phyloP scores from a whole-genome alignment of 225 moss, liverwort and hornwort genomes.

The Pleurozium schreberi region DNA sequence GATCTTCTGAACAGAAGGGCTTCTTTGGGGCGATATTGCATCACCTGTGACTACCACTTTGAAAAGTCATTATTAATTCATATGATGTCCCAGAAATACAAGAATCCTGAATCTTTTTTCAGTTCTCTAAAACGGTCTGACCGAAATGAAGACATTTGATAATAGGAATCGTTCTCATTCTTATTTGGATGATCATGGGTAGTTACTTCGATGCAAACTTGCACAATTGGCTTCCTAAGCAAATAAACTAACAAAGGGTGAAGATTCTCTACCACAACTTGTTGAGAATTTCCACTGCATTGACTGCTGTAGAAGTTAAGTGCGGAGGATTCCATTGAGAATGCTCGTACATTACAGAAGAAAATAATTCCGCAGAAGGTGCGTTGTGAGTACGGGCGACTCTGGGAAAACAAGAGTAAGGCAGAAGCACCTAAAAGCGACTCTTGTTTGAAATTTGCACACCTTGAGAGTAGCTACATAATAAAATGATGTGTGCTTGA shows the following conservation, averaged over 20 bases:
- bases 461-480: too few species aligned
- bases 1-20: background rate
- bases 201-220: background rate
- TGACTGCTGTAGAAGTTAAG: too few species aligned
- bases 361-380: rapidly evolving
- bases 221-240: background rate
- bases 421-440: too few species aligned
- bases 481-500: too few species aligned
- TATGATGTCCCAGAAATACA: too few species aligned
- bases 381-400: rapidly evolving
- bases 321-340: background rate
- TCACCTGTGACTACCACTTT: background rate
- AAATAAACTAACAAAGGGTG: background rate
- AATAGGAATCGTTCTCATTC: background rate
- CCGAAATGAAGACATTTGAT: background rate
- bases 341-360: background rate
- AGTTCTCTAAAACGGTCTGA: background rate
- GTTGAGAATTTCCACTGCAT: background rate
- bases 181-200: background rate
- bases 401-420: too few species aligned
- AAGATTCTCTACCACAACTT: background rate
- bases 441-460: too few species aligned
- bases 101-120: background rate
- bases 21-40: background rate
- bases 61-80: background rate